A percentile compares a stretch with the other conserved stretches of the same genome.
phyloP scores from a whole-genome alignment of 2,329 filamentous ascomycete genomes.

The Rutstroemia sp. region DNA sequence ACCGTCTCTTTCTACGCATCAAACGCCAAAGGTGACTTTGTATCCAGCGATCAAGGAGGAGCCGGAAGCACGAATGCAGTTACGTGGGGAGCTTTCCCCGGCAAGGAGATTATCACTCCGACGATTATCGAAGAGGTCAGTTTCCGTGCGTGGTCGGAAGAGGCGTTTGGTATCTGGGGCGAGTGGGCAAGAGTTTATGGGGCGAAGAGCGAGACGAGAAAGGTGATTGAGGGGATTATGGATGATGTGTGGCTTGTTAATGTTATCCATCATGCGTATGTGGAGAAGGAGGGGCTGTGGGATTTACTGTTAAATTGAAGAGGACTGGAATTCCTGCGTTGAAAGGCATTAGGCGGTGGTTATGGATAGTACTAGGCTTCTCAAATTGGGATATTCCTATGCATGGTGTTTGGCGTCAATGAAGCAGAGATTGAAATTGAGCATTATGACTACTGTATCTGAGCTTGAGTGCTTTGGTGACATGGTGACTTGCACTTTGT shows the following conservation, averaged over 20 bases:
- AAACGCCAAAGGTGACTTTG: conserved; percentile 71
- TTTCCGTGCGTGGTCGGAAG: conserved; percentile 89
- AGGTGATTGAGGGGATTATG: conserved; percentile 59
- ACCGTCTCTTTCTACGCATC: conserved; percentile 82
- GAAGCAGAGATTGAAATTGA: too few species aligned
- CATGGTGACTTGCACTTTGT: too few species aligned
- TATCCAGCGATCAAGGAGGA: conserved; percentile 50
- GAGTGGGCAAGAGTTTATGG: conserved; percentile 90
- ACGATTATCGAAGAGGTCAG: conserved; percentile 96
- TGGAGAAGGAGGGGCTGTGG: conserved; percentile 68
- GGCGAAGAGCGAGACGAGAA: conserved; percentile 56
- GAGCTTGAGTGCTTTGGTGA: too few species aligned
- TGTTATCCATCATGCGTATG: conserved; percentile 73
- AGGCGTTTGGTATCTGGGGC: conserved; percentile 90
- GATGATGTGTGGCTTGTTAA: conserved; percentile 84
- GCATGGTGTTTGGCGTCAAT: too few species aligned
- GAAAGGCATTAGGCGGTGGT: too few species aligned
- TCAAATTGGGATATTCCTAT: too few species aligned
- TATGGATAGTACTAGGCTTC: too few species aligned
- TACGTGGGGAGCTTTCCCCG: conserved; percentile 92
- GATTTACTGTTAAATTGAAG: conserved; percentile 37
- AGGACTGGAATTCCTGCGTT: too few species aligned
- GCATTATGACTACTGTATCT: too few species aligned
- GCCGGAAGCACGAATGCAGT: conserved; percentile 73
- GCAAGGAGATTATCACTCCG: conserved; percentile 92